Evolutionary conservation across 352 stramenopile genomes (phyloP), one percentile per base, ranked within the genome.

Genomic region (Globisporangium perplexum): DNA sequence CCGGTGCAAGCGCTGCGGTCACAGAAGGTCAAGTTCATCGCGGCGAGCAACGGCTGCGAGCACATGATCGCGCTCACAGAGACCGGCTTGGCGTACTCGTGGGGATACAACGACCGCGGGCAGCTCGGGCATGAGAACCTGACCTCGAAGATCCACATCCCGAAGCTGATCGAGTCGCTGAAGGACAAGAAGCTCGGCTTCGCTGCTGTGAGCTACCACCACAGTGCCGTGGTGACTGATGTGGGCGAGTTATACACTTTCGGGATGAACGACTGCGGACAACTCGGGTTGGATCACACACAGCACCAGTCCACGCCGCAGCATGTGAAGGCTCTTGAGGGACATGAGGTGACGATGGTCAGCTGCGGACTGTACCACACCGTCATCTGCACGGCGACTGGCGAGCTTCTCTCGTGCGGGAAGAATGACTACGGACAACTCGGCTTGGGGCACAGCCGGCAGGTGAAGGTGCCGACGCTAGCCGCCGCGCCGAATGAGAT

Each of bases 341-440:
- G 80, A 2, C 72, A 83, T 8, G 69, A 90, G 67, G 69, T 91
- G 18, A 72, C 77, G 4, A 92, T 89, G 75, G 82, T 90, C 30
- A 68, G 68, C 12, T 95, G 85, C 42, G 85, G 85, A 20, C 62
- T 94, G 17, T 95, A 95, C 20, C 85, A 95, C 60, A 95, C 82
- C 14, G 71, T 90, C 24, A 74, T 91, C 42, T 91, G 77, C 49
- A 92, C 85, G 17, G 60, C 72, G 5, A 48, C 61, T 1, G 85
- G 85, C 17, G 79, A 90, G 42, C 50, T 93, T 2, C 88, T 82
- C 58, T 59, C 77, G n/a, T 93, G 81, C 44, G 85, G 85, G 30
- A 95, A 95, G 60, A 95, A 95, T 39, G 85, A 95, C 56, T 93
- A 95, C 44, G 83, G 85, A 2, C 85, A 95, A 50, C 70, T 95